A percentile compares a stretch with the other conserved stretches of the same genome.
Evolutionary conservation across 768 basidiomycete species (phyloP).

Genomic region (Panellus pusillus): DNA sequence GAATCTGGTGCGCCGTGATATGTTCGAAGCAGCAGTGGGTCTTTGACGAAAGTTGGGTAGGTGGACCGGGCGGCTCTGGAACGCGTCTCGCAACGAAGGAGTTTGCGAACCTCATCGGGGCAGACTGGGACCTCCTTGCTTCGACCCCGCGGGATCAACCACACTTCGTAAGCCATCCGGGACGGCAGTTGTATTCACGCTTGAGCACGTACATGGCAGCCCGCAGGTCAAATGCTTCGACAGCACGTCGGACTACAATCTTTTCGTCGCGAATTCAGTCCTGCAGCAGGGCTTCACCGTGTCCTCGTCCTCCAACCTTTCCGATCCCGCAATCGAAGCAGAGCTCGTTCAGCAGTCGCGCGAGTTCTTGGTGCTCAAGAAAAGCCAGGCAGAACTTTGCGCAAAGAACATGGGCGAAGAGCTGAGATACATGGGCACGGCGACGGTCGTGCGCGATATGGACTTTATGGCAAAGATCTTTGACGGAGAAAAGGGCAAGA

Average conservation of each 20-base stretch:
- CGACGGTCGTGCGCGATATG: conserved; percentile 27
- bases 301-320: conserved; percentile 10
- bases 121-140: conserved; percentile 30
- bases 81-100: conserved; percentile 11
- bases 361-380: conserved; percentile 23
- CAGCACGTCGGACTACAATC: background rate
- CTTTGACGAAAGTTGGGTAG: background rate
- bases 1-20: conserved; percentile 18
- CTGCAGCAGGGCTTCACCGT: conserved; percentile 25
- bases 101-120: conserved; percentile 25
- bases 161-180: conserved; percentile 16
- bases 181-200: too few species aligned
- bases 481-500: conserved; percentile 23
- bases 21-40: background rate
- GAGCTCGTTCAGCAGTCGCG: conserved; percentile 20
- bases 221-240: conserved; percentile 23
- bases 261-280: conserved; percentile 25
- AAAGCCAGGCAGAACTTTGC: conserved; percentile 22
- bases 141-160: conserved; percentile 30
- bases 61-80: conserved; percentile 29
- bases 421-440: conserved; percentile 25
- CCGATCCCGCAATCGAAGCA: conserved; percentile 12
- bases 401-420: conserved; percentile 24
- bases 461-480: conserved; percentile 24
- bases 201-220: conserved; percentile 1